Evolutionary conservation across 495 filamentous ascomycete genomes (phyloP), one percentile per base, ranked within the genome.

Genomic region (Extremus antarcticus): DNA sequence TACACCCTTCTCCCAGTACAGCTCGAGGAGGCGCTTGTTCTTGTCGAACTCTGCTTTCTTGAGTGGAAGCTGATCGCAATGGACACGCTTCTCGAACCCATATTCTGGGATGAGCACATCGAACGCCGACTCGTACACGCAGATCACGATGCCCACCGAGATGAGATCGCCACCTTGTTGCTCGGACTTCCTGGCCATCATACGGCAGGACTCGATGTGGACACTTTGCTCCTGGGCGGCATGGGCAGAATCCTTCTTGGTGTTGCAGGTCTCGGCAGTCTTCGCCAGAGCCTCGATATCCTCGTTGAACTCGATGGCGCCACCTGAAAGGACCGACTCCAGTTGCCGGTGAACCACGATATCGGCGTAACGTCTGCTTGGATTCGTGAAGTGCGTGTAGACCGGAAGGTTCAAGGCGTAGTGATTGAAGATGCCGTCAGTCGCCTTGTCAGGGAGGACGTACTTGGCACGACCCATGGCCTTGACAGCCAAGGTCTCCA

Each of bases 1-100:
- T 23, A 96, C 88, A 52, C 92, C 92, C 78, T 97, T 98, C 81
- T 98, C 92, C 92, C 92, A 98, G 74, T 95, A 97, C 3, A 98
- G 78, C 70, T 98, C 92, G 48, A 98, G 74, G 25, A 96, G 79
- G 54, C 92, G 82, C 69, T 88, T 84, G 62, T 91, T 87, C 78
- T 96, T 98, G 67, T 94, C 82, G 69, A 89, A 98, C 68, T 98
- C 92, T 19, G 92, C 92, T 76, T 98, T 98, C 80, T 96, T 95
- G 58, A 98, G 74, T 15, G 92, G 92, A 60, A 98, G 77, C 74
- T 97, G 92, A 67, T 98, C 92, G 66, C 92, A 98, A 70, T 98
- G 92, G 51, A 98, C 92, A 59, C 92, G 87, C 81, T 98, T 98
- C 76, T 98, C 92, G 58, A 98, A 97, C 43, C 92, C 92, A 70